Evolutionary conservation across 2,329 filamentous ascomycete genomes (phyloP).

Genomic region (Hypomyces perniciosus): DNA sequence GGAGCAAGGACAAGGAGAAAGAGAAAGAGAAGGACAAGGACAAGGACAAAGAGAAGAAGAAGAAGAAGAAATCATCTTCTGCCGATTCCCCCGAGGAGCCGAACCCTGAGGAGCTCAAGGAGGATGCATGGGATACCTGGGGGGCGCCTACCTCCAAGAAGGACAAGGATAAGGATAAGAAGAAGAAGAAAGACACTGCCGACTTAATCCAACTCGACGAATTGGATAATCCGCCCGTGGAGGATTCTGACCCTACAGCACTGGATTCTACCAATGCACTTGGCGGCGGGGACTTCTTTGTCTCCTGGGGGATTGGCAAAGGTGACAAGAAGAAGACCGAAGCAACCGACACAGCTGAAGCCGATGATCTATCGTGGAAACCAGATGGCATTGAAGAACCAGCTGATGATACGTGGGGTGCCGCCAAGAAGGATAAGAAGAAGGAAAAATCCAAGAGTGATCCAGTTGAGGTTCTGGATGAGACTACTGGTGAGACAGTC

Average conservation of each 20-base stretch:
- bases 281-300: slow-evolving; percentile 48
- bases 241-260: slow-evolving; percentile 22
- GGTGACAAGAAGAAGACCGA: slow-evolving; percentile 38
- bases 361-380: slow-evolving; percentile 28
- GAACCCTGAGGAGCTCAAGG: slow-evolving; percentile 17
- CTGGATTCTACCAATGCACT: slow-evolving; percentile 27
- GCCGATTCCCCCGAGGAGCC: slow-evolving; percentile 16
- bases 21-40: slow-evolving; percentile 9
- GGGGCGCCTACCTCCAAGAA: slow-evolving; percentile 23
- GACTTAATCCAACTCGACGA: slow-evolving; percentile 34
- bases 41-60: slow-evolving; percentile 15
- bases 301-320: slow-evolving; percentile 50
- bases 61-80: slow-evolving; percentile 17
- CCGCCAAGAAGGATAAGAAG: slow-evolving; percentile 38
- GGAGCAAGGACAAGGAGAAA: background rate
- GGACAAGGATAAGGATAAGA: slow-evolving; percentile 25
- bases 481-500: slow-evolving; percentile 40
- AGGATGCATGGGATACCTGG: slow-evolving; percentile 22
- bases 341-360: slow-evolving; percentile 1
- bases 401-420: slow-evolving; percentile 35
- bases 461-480: slow-evolving; percentile 41
- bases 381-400: slow-evolving; percentile 40
- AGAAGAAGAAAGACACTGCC: slow-evolving; percentile 37
- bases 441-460: slow-evolving; percentile 42
- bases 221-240: slow-evolving; percentile 18